Percentiles rank a stretch among this genome's conserved stretches.
phyloP scores from a whole-genome alignment of 2,329 filamentous ascomycete genomes.

The Cercospora berteroae region DNA sequence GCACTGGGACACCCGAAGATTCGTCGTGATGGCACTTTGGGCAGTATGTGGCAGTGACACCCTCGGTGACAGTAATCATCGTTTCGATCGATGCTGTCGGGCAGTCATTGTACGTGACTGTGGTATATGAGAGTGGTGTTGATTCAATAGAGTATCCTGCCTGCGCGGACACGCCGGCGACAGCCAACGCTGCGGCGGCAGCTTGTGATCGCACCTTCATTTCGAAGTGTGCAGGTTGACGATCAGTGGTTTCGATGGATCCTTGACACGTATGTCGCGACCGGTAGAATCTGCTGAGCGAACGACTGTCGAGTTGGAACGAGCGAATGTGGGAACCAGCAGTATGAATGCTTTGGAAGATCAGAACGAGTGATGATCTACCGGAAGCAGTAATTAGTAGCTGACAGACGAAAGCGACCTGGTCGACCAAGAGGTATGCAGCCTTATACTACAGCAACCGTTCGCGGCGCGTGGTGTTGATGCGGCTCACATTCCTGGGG shows the following conservation, averaged over 20 bases:
- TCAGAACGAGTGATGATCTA: slow-evolving; percentile 23
- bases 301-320: slow-evolving; percentile 14
- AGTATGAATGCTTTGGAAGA: slow-evolving; percentile 16
- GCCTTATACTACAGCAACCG: slow-evolving; percentile 24
- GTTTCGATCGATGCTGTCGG: slow-evolving; percentile 31
- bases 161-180: slow-evolving; percentile 22
- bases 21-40: slow-evolving; percentile 34
- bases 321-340: slow-evolving; percentile 18
- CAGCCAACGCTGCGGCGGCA: slow-evolving; percentile 16
- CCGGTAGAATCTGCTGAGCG: slow-evolving; percentile 11
- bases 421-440: slow-evolving; percentile 20
- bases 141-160: slow-evolving; percentile 11
- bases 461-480: slow-evolving; percentile 23
- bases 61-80: slow-evolving; percentile 38
- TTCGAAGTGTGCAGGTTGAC: slow-evolving; percentile 3
- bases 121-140: slow-evolving; percentile 35
- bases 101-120: slow-evolving; percentile 38
- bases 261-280: slow-evolving; percentile 3
- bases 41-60: slow-evolving; percentile 40
- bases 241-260: not conserved
- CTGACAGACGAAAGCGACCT: slow-evolving; percentile 22
- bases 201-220: slow-evolving; percentile 20
- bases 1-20: slow-evolving; percentile 3
- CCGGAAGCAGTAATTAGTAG: slow-evolving; percentile 26
- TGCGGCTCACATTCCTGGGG: slow-evolving; percentile 19